Evolutionary conservation across 345 rosid species (phyloP), one percentile per base, ranked within the genome.

Genomic region (Anacardium occidentale): DNA sequence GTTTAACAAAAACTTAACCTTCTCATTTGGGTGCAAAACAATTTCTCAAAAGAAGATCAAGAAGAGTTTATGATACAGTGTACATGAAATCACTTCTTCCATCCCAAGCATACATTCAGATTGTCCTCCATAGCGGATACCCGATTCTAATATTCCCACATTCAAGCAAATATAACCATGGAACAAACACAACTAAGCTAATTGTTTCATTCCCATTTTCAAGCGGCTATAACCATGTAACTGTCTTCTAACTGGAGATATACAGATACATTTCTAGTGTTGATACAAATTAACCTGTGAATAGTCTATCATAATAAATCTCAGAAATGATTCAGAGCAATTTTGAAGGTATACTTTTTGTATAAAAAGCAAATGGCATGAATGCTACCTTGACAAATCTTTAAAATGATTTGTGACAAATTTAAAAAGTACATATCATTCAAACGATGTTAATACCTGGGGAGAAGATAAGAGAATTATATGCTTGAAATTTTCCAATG

Each of bases 391-490:
- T 21, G 45, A 63, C 6, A 14, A 63, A 21, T 42, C 10, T 63
- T 8, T 64, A 11, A 24, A 48, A 47, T 45, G 29, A 63, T 57
- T 26, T 32, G 22, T 32, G 20, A 24, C 51, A 55, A 50, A 21
- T 71, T 50, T 64, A 29, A 1, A 62, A 50, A 29, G 57, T 4
- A 60, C 29, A 50, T 44, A 45, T 37, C 22, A 24, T 34, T 54
- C 10, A 50, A 44, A 62, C n/a, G 15, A 75, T 5, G 40, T 40
- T 20, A 62, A 68, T 84, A 94, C 98, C 98, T 89, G 99, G 32
- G 99, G 98, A 3, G 99, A 92, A 9, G 98, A 91, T 15, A 95
- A 68, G 71, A 95, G 90, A 75, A 95, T 69, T 74, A 91, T 80
- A 68, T 89, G 79, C 82, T 62, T 83, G 84, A 95, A 95, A 68